Evolutionary conservation across 768 basidiomycete genomes (phyloP).

Genomic region (Psilocybe cyanescens): DNA sequence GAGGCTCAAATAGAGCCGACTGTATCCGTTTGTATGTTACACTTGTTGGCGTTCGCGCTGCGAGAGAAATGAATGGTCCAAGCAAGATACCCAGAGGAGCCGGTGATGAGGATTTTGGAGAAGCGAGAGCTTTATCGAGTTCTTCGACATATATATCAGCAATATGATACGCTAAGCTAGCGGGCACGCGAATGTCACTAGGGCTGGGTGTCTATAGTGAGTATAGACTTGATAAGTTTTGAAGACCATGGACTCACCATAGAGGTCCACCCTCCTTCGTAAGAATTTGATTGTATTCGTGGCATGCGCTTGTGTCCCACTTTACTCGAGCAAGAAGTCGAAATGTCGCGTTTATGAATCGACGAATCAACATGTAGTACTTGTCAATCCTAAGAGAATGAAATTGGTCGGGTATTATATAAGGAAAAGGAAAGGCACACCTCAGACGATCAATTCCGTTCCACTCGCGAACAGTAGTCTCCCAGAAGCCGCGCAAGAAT

Average conservation of each 20-base stretch:
- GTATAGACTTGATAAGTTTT: constrained; percentile 5
- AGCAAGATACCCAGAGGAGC: constrained; percentile 39
- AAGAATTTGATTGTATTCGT: constrained; percentile 74
- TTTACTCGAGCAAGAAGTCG: constrained; percentile 69
- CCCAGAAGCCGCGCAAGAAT: constrained; percentile 93
- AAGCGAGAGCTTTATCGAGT: constrained; percentile 67
- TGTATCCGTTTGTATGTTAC: constrained; percentile 78
- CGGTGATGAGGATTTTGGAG: constrained; percentile 51
- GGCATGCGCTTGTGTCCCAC: constrained; percentile 64
- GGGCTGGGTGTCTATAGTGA: constrained; percentile 46
- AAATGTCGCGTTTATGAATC: constrained; percentile 87
- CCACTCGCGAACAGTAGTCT: constrained; percentile 90
- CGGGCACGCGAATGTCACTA: constrained; percentile 72
- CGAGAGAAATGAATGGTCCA: constrained; percentile 71
- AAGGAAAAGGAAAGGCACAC: constrained; percentile 40
- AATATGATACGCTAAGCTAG: constrained; percentile 82
- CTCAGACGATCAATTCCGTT: constrained; percentile 87
- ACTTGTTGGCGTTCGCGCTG: constrained; percentile 66
- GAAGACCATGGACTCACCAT: constrained; percentile 52
- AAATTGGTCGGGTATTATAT: constrained; percentile 4
- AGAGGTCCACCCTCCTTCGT: constrained; percentile 75
- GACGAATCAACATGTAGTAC: constrained; percentile 92
- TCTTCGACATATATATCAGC: constrained; percentile 91
- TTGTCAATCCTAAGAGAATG: constrained; percentile 80
- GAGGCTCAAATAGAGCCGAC: constrained; percentile 67